A percentile compares a stretch with the other conserved stretches of the same genome.
phyloP scores from a whole-genome alignment of 345 rosid species.

The Gossypium bickii region DNA sequence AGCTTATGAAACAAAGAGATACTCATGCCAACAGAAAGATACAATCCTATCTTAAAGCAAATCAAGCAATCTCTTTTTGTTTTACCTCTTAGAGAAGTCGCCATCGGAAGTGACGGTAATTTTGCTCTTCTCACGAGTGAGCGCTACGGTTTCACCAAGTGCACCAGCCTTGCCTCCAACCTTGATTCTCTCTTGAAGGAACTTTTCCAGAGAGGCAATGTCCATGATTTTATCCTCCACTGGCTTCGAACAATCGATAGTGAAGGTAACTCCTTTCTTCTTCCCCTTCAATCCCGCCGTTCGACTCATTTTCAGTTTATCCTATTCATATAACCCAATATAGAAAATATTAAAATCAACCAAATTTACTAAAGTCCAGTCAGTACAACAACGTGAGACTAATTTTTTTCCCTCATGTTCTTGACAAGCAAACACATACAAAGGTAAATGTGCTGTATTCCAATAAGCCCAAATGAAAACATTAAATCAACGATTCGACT shows the following conservation, averaged over 20 bases:
- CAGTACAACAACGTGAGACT: neutral
- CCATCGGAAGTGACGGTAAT: constrained; percentile 51
- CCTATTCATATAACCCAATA: neutral
- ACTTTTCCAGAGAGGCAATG: constrained; percentile 66
- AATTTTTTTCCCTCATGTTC: neutral
- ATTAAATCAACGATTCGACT: neutral
- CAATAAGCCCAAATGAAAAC: neutral
- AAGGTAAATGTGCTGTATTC: neutral
- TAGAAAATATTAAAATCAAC: neutral
- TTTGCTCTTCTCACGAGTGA: constrained; percentile 48
- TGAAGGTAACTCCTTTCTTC: constrained; percentile 58
- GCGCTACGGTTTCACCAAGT: constrained; percentile 53
- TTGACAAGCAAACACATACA: neutral
- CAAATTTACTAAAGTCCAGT: neutral
- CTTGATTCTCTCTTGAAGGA: constrained; percentile 79
- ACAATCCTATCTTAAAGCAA: neutral
- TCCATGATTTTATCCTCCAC: constrained; percentile 79
- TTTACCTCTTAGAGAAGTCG: constrained; percentile 66
- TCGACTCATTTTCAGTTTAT: constrained; percentile 7
- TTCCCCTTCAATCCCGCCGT: constrained; percentile 31
- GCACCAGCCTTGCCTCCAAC: constrained; percentile 81
- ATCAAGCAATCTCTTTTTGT: neutral
- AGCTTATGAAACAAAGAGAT: neutral
- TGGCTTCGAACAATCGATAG: constrained; percentile 66
- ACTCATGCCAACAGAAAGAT: neutral